Evolutionary conservation across 805 yeast species (phyloP), one percentile per base, ranked within the genome.

Genomic region (Candida endomychidarum): DNA sequence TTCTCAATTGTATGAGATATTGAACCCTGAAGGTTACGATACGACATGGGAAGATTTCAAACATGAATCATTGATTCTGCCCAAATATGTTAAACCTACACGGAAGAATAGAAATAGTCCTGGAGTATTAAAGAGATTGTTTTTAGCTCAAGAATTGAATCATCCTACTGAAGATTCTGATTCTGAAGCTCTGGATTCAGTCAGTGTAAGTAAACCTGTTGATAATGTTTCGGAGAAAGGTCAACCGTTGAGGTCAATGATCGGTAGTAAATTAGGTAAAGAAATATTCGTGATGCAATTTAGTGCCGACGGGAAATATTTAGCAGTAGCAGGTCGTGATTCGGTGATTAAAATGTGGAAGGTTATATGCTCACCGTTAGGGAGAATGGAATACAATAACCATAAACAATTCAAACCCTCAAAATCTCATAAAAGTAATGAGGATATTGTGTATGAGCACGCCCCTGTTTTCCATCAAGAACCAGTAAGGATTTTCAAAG

Each of bases 271-370:
- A 31, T 19, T 40, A 5, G 28, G 47, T 18, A 60, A 64, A 32
- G 85, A 93, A 10, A 71, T 86, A n/a, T 86, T 89, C 76, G 75
- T 78, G 8, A 67, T 84, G 66, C 75, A 78, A 51, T 90, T 90
- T 60, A 80, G 86, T 42, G 60, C 60, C 9, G 95, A 90, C 61
- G 97, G 97, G 8, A 81, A 78, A 58, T 87, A 73, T 56, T 60
- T 90, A 51, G 96, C 96, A 0, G 77, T 85, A 2, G 96, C 91
- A 0, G 95, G 96, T 14, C 78, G 85, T 50, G 89, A 86, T 54
- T 74, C 83, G 3, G 59, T 70, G 1, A 70, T 90, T 10, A 67
- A 80, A 38, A 65, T 89, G 3, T 89, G 95, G 93, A 81, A 86
- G 57, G 95, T 86, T 4, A 77, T 88, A 0, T 68, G 86, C 3